These are phyloP conservation scores for Dinochytrium kinnereticum DNA, from an alignment of 371 early-diverging fungal genomes.

Conservation along the genomic window DNA sequence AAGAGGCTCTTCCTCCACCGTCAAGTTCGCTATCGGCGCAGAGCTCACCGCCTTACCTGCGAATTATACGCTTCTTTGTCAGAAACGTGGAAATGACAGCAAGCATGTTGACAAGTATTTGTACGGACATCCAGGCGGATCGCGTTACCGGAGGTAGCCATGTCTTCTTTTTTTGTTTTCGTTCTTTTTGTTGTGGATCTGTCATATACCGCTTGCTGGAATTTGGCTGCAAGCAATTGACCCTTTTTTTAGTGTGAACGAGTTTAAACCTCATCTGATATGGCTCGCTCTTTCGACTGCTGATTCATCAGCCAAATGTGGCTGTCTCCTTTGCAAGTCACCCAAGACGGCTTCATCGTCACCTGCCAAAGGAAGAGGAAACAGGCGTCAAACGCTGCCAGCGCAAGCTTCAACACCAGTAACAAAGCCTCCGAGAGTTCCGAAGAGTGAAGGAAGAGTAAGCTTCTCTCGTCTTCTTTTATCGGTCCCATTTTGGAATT, in stretches of 20 bases:
- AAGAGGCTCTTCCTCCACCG: not conserved
- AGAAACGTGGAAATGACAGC: not conserved
- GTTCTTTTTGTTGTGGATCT: not conserved
- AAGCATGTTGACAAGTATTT: constrained; percentile 27
- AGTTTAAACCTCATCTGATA: constrained; percentile 19
- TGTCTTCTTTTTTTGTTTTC: not conserved
- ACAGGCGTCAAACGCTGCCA: constrained; percentile 1
- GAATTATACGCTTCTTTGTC: constrained; percentile 12
- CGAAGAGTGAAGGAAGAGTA: not conserved
- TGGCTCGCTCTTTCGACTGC: constrained; percentile 9
- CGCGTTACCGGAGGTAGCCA: constrained; percentile 17
- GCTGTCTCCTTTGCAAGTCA: no score
- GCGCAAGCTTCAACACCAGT: not conserved
- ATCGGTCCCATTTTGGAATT: no score
- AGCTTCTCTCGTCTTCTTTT: not conserved
- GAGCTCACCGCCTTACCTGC: constrained; percentile 6
- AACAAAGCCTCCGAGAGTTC: not conserved
- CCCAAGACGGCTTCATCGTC: no score
- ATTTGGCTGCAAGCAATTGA: not conserved
- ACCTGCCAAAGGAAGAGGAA: not conserved
- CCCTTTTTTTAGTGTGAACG: constrained; percentile 13
- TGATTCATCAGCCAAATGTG: no score
- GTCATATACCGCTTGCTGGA: no score
- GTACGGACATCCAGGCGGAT: constrained; percentile 16
- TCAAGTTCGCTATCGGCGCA: not conserved